Percentiles rank a stretch among this genome's conserved stretches.
phyloP scores from a whole-genome alignment of 306 rosid species.

The Quercus variabilis region DNA sequence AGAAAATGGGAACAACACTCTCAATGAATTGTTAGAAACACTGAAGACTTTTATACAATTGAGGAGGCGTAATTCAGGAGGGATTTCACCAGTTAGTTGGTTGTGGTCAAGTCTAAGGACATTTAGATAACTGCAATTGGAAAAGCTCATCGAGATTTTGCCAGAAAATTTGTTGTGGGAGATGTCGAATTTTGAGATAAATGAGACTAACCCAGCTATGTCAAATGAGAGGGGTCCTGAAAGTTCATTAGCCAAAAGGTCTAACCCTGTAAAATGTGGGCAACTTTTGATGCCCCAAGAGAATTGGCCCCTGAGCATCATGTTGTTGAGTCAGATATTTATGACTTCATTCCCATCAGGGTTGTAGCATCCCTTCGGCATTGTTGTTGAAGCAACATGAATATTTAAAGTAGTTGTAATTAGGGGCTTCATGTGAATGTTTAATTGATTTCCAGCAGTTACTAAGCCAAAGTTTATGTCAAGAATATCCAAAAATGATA shows the following conservation, averaged over 20 bases:
- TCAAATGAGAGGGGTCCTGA: conserved; percentile 46
- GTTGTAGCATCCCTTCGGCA: too few species aligned
- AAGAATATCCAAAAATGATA: conserved; percentile 33
- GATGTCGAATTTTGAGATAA: conserved; percentile 51
- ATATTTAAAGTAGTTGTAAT: too few species aligned
- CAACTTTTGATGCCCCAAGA: conserved; percentile 46
- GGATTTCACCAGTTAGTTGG: conserved; percentile 60
- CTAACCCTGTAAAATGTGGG: conserved; percentile 67
- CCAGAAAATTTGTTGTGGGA: conserved; percentile 62
- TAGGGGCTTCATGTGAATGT: too few species aligned
- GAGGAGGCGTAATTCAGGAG: conserved; percentile 36
- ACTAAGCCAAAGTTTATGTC: conserved; percentile 39
- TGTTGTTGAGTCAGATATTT: conserved; percentile 48
- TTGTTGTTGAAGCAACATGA: too few species aligned
- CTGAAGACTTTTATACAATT: conserved; percentile 33
- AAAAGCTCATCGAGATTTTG: conserved; percentile 33
- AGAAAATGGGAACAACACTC: conserved; percentile 47
- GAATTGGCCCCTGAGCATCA: conserved; percentile 73
- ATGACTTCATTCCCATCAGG: conserved; percentile 71
- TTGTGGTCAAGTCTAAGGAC: conserved; percentile 54
- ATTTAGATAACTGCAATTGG: conserved; percentile 56
- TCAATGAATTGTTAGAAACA: conserved; percentile 55
- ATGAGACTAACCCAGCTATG: conserved; percentile 4
- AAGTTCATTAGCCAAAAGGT: conserved; percentile 58
- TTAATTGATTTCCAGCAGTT: conserved; percentile 37